Conservation (phyloP, 345 rosid genomes). For the Erucastrum elatum region DNA sequence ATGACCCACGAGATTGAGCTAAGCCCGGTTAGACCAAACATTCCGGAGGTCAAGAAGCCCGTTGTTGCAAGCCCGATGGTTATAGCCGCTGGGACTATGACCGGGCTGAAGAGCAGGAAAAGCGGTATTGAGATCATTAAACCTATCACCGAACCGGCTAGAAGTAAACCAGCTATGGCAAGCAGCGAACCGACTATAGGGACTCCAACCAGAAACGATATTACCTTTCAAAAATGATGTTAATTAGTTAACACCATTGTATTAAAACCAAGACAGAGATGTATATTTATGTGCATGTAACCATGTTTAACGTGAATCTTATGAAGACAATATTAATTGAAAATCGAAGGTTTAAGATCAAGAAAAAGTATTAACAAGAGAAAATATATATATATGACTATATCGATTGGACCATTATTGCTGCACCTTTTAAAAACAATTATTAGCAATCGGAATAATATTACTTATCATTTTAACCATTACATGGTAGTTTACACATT, state of each 20-base stretch:
- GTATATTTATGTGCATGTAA: not conserved
- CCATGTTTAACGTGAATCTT: not conserved
- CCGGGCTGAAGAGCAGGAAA: slow-evolving; percentile 58
- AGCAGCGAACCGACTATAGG: slow-evolving; percentile 50
- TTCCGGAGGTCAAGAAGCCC: slow-evolving; percentile 49
- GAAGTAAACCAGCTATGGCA: slow-evolving; percentile 47
- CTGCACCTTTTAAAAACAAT: not conserved
- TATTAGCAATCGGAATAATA: not conserved
- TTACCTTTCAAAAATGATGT: slow-evolving; percentile 6
- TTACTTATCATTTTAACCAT: not conserved
- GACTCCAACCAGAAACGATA: slow-evolving; percentile 46
- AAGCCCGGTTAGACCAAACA: slow-evolving; percentile 51
- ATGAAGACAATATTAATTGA: not conserved
- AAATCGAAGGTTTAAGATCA: not conserved
- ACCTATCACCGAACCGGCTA: slow-evolving; percentile 47
- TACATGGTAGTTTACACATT: not conserved
- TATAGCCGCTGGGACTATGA: slow-evolving; percentile 60
- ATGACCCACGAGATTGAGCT: slow-evolving; percentile 54
- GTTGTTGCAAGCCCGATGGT: slow-evolving; percentile 44
- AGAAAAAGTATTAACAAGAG: not conserved
- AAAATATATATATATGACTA: not conserved
- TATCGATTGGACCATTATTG: not conserved
- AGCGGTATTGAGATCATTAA: slow-evolving; percentile 46
- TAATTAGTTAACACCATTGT: not conserved
- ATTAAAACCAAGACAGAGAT: not conserved